Conservation (phyloP, 2,329 filamentous ascomycete genomes). For the Penicillium sp. region DNA sequence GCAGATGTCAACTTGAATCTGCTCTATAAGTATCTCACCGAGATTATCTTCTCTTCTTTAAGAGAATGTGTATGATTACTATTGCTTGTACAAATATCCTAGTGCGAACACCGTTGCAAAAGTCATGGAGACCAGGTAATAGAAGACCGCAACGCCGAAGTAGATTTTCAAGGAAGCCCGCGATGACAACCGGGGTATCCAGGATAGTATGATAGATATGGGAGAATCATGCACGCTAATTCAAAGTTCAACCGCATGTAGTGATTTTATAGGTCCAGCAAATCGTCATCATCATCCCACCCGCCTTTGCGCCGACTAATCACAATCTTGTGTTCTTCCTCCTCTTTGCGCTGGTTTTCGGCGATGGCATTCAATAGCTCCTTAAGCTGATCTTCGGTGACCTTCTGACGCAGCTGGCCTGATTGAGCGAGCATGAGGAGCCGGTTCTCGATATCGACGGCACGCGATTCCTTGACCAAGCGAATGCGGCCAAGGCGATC, state of each 20-base stretch:
- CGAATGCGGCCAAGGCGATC: constrained; percentile 92
- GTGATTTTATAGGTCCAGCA: constrained; percentile 37
- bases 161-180: constrained; percentile 4
- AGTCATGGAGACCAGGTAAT: neutral
- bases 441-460: constrained; percentile 82
- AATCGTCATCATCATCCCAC: constrained; percentile 67
- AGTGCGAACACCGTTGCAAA: constrained; percentile 8
- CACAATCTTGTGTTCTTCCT: constrained; percentile 73
- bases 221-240: neutral
- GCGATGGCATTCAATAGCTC: constrained; percentile 79
- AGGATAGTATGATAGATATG: neutral
- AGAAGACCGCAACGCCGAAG: constrained; percentile 13
- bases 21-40: neutral
- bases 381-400: constrained; percentile 90
- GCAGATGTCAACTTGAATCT: constrained; percentile 13
- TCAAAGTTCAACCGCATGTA: neutral
- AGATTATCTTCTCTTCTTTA: neutral
- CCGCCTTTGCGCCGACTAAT: constrained; percentile 75
- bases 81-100: constrained; percentile 8
- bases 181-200: no score
- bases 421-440: constrained; percentile 85
- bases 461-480: constrained; percentile 88
- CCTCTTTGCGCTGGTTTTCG: constrained; percentile 57
- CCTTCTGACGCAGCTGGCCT: constrained; percentile 79
- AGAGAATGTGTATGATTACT: constrained; percentile 17